These are phyloP conservation scores for Sarocladiaceae sp. DNA, from an alignment of 2,329 filamentous ascomycete genomes.

Conservation along the genomic window DNA sequence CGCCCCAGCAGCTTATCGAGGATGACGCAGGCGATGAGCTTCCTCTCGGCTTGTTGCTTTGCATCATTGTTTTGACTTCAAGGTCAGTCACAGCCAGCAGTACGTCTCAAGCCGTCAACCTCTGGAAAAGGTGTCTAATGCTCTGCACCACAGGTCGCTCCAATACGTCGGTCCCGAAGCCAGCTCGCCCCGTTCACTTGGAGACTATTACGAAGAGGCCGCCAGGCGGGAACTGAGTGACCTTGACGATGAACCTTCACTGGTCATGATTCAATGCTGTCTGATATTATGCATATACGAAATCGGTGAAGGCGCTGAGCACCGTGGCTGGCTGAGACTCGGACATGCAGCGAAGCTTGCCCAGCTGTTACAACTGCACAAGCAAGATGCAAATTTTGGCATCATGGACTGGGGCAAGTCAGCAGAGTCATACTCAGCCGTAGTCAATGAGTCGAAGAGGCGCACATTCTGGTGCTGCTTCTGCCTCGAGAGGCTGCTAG, in stretches of 20 bases:
- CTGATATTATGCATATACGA: conserved; percentile 6
- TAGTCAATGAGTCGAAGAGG: not conserved
- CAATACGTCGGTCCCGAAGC: not conserved
- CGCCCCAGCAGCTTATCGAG: conserved; percentile 1
- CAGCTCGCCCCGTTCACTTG: not conserved
- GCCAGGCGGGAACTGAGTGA: not conserved
- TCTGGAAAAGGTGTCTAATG: not conserved
- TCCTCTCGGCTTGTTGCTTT: not conserved
- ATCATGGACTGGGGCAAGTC: conserved; percentile 1
- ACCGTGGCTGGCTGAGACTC: not conserved
- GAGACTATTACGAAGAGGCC: not conserved
- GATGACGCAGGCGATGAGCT: not conserved
- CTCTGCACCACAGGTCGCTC: not conserved
- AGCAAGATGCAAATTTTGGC: conserved; percentile 2
- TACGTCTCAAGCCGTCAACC: not conserved
- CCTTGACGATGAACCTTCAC: not conserved
- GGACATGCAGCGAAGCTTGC: conserved; percentile 4
- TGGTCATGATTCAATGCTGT: conserved; percentile 2
- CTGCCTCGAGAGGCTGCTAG: not conserved
- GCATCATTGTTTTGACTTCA: not conserved
- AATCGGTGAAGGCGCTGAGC: conserved; percentile 2
- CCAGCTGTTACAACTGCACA: conserved; percentile 4
- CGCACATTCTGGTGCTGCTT: conserved; percentile 8
- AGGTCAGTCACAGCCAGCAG: not conserved
- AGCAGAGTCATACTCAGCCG: not conserved